Evolutionary conservation across 805 yeast species (phyloP).

Genomic region (Saccharomycopsis sp.): DNA sequence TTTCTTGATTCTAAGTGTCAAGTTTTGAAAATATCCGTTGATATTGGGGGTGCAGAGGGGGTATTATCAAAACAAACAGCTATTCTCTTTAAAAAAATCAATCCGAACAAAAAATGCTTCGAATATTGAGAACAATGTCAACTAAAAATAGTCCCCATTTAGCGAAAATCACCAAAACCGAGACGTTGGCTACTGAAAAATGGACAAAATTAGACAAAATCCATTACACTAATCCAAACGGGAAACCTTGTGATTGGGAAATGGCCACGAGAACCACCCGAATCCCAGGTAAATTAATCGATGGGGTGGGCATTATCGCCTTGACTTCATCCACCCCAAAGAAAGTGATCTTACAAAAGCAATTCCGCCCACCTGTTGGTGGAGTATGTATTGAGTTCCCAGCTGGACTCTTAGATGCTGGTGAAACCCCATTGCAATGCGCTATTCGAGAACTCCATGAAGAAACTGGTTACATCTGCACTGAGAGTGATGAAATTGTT

Average conservation of each 20-base stretch:
- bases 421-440: conserved; percentile 68
- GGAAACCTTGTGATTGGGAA: conserved; percentile 77
- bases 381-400: conserved; percentile 91
- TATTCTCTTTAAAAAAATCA: too few species aligned
- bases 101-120: too few species aligned
- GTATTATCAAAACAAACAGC: too few species aligned
- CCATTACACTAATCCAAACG: conserved; percentile 66
- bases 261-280: conserved; percentile 79
- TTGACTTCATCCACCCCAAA: conserved; percentile 43
- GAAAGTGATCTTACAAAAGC: conserved; percentile 65
- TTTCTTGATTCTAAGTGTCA: too few species aligned
- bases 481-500: conserved; percentile 31
- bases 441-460: conserved; percentile 85
- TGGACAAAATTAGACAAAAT: conserved; percentile 66
- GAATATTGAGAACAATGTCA: conserved; percentile 12
- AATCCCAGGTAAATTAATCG: conserved; percentile 52
- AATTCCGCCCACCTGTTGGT: conserved; percentile 86
- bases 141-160: conserved; percentile 16
- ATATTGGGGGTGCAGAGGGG: too few species aligned
- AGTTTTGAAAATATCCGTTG: too few species aligned
- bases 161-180: conserved; percentile 8
- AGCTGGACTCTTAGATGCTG: conserved; percentile 87
- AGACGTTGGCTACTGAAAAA: conserved; percentile 24
- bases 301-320: conserved; percentile 89
- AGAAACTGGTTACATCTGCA: conserved; percentile 89